Conservation (phyloP, 208 protist genomes). For the Crithidia expoeki region DNA sequence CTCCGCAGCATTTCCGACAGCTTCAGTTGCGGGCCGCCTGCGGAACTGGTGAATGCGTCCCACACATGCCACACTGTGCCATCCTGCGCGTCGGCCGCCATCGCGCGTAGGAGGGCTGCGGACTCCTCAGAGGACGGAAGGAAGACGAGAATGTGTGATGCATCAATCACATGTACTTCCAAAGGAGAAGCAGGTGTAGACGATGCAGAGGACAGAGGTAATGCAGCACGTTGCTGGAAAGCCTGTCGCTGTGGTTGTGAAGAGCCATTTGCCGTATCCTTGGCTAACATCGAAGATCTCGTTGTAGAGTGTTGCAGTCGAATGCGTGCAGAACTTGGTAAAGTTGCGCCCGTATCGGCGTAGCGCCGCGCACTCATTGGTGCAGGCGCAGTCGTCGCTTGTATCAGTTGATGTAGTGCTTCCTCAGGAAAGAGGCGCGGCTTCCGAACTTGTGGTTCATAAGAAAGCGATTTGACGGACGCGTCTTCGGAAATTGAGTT, state of each 20-base stretch:
- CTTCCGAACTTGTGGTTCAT: not conserved
- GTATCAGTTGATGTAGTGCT: slow-evolving; percentile 12
- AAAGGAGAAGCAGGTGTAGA: not conserved
- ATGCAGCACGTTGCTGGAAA: not conserved
- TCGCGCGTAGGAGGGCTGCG: slow-evolving; percentile 8
- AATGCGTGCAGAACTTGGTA: no score
- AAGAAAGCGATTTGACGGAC: not conserved
- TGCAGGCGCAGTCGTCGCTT: not conserved
- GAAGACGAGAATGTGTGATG: slow-evolving; percentile 54
- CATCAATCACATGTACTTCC: slow-evolving; percentile 62
- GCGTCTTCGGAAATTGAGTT: not conserved
- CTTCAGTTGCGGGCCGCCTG: slow-evolving; percentile 13
- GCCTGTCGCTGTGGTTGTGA: not conserved
- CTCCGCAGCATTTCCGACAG: slow-evolving; percentile 11
- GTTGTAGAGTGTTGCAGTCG: no score
- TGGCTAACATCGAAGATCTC: no score
- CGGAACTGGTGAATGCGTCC: slow-evolving; percentile 6
- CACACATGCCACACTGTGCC: slow-evolving; percentile 12
- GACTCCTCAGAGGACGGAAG: slow-evolving; percentile 29
- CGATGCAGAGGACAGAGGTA: not conserved
- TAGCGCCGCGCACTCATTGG: not conserved
- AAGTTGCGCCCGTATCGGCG: no score
- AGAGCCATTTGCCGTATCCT: no score
- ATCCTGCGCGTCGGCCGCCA: not conserved
- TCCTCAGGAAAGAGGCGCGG: slow-evolving; percentile 22